phyloP scores from a whole-genome alignment of 2,329 filamentous ascomycete genomes.

The Aureobasidium sp. region DNA sequence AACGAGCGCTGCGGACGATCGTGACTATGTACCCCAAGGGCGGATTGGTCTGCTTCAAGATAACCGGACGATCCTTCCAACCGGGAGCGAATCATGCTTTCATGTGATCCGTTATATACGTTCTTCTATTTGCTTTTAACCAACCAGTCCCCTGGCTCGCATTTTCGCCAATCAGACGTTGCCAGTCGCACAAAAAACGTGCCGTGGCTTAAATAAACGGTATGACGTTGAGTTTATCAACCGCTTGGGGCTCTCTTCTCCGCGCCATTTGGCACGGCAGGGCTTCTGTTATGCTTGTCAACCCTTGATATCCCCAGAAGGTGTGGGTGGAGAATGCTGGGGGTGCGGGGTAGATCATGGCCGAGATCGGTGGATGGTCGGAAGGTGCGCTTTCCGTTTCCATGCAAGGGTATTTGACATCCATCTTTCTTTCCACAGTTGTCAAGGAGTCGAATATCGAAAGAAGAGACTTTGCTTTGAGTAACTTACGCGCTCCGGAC shows the following conservation, averaged over 20 bases:
- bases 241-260: not conserved
- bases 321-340: not conserved
- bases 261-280: not conserved
- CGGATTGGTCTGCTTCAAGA: not conserved
- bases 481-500: not conserved
- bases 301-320: not conserved
- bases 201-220: not conserved
- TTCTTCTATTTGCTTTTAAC: not conserved
- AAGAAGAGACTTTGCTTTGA: not conserved
- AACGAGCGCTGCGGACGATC: not conserved
- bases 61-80: not conserved
- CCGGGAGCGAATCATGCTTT: not conserved
- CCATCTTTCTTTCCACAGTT: not conserved
- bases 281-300: not conserved
- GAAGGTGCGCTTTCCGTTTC: not conserved
- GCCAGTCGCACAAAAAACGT: not conserved
- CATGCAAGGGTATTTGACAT: not conserved
- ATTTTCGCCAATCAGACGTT: not conserved
- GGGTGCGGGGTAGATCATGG: not conserved
- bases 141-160: not conserved
- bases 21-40: not conserved
- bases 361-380: not conserved
- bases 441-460: not conserved
- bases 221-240: not conserved
- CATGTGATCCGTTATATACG: constrained; percentile 1